Conservation (phyloP, 164 flowering plant species). For the Berberis thunbergii region DNA sequence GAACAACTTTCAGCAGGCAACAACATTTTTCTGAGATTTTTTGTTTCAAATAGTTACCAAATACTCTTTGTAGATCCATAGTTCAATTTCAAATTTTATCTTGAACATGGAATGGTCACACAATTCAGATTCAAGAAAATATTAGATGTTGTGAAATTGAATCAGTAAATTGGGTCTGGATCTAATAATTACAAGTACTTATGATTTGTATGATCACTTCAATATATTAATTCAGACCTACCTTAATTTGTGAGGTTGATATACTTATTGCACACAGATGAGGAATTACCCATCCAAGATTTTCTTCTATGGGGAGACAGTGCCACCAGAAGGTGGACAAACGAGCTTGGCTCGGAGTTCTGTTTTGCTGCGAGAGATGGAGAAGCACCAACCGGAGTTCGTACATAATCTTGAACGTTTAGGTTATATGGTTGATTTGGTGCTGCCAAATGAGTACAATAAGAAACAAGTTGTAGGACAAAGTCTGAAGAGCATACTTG, state of each 20-base stretch:
- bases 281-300: neutral
- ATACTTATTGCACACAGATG: neutral
- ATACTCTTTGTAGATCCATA: too few species aligned
- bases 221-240: too few species aligned
- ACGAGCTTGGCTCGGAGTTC: neutral
- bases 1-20: too few species aligned
- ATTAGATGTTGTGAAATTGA: too few species aligned
- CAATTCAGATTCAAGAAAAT: too few species aligned
- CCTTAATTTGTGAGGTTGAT: neutral
- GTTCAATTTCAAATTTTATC: too few species aligned
- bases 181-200: too few species aligned
- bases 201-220: too few species aligned
- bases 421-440: neutral
- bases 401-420: neutral
- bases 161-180: too few species aligned
- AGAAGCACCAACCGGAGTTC: neutral
- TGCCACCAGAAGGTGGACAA: neutral
- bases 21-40: too few species aligned
- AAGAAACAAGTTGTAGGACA: neutral
- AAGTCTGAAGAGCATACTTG: neutral
- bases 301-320: neutral
- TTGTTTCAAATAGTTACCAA: too few species aligned
- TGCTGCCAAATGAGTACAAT: neutral
- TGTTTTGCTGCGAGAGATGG: neutral
- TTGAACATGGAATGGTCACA: too few species aligned